phyloP scores from a whole-genome alignment of 1,284 basidiomycete species.

The Cutaneotrichosporon spelunceum region DNA sequence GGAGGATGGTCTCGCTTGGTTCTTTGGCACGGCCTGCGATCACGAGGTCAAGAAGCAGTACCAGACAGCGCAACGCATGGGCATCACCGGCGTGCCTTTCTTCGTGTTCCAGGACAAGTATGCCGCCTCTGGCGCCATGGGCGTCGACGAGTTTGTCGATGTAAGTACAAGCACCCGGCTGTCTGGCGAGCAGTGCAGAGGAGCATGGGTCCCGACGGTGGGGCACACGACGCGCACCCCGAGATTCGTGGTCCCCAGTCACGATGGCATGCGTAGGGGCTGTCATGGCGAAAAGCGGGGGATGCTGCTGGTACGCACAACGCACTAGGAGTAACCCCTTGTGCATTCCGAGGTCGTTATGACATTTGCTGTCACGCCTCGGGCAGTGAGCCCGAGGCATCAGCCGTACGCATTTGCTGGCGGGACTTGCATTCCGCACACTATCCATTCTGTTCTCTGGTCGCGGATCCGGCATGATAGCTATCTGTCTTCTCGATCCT shows the following conservation, averaged over 20 bases:
- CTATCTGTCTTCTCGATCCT: neutral
- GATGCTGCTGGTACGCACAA: neutral
- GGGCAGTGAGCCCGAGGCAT: neutral
- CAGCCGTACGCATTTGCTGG: neutral
- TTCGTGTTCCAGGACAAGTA: conserved; percentile 51
- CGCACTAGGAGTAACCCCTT: neutral
- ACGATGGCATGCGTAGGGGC: neutral
- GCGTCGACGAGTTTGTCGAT: conserved; percentile 54
- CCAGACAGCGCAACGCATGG: conserved; percentile 36
- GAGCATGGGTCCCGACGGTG: neutral
- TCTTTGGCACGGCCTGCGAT: conserved; percentile 39
- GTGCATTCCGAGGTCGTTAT: neutral
- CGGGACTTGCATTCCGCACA: neutral
- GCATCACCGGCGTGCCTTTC: conserved; percentile 55
- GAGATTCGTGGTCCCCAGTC: neutral
- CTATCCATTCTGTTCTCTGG: neutral
- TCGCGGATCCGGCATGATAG: neutral
- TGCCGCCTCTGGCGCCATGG: conserved; percentile 52
- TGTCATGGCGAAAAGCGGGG: neutral
- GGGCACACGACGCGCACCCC: neutral
- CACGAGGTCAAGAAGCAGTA: conserved; percentile 44
- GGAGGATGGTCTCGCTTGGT: conserved; percentile 36
- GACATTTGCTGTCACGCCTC: neutral
- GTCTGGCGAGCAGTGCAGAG: neutral
- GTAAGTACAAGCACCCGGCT: conserved; percentile 43